Evolutionary conservation across 73 alveolate genomes (phyloP).

Genomic region (Breviolum minutum): DNA sequence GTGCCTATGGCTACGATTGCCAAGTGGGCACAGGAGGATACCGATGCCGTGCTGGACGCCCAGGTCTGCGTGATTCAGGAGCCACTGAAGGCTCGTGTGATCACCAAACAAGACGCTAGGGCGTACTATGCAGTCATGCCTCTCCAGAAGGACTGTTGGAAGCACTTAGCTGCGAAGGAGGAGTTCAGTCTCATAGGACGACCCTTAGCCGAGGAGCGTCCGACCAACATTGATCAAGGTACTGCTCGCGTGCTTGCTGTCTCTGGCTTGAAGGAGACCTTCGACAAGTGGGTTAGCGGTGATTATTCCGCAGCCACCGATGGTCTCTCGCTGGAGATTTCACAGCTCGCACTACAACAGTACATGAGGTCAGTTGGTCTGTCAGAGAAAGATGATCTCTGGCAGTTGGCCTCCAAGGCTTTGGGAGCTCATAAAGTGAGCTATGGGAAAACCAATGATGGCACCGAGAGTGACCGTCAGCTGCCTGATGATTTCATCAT

Average conservation of each 20-base stretch:
- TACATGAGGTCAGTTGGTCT: neutral
- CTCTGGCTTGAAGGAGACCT: neutral
- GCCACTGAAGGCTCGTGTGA: neutral
- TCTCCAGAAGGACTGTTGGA: neutral
- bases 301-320: neutral
- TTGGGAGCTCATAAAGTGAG: neutral
- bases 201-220: no score
- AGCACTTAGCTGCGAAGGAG: neutral
- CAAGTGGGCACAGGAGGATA: neutral
- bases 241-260: no score
- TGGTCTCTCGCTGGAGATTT: neutral
- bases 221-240: no score
- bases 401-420: neutral
- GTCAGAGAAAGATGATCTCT: neutral
- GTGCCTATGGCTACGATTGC: neutral
- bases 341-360: neutral
- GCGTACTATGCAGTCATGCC: conserved; percentile 5
- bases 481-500: neutral
- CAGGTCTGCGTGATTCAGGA: neutral
- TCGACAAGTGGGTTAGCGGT: neutral
- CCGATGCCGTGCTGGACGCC: neutral
- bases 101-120: neutral
- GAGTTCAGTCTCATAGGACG: neutral
- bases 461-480: neutral
- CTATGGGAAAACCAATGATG: no score